Evolutionary conservation across 2,329 filamentous ascomycete genomes (phyloP).

Genomic region (Akanthomyces lecanii): DNA sequence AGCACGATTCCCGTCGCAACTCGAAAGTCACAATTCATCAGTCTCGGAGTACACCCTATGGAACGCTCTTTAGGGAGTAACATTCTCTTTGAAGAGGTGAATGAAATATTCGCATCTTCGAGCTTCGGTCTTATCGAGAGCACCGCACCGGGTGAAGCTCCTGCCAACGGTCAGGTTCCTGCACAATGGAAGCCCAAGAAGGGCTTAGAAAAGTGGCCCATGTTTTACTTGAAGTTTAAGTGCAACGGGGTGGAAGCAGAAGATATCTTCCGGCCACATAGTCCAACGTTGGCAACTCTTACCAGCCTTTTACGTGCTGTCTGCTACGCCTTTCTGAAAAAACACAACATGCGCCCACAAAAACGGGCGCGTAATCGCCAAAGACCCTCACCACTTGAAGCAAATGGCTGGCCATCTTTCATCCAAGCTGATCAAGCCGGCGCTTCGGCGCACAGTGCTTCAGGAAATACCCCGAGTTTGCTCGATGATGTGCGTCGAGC

Average conservation of each 20-base stretch:
- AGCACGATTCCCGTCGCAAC: conserved; percentile 66
- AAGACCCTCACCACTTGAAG: neutral
- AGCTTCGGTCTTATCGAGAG: conserved; percentile 65
- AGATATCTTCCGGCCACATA: conserved; percentile 14
- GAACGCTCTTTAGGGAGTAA: conserved; percentile 52
- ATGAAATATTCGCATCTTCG: conserved; percentile 70
- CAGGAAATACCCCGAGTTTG: conserved; percentile 19
- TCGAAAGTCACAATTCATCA: conserved; percentile 75
- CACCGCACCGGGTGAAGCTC: conserved; percentile 28
- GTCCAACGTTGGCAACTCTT: conserved; percentile 41
- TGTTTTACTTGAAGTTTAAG: conserved; percentile 75
- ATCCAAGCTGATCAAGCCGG: neutral
- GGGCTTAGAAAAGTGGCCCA: conserved; percentile 76
- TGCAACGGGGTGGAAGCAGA: conserved; percentile 34
- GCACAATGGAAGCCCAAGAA: conserved; percentile 47
- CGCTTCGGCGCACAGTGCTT: neutral
- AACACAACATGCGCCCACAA: conserved; percentile 63
- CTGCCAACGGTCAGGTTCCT: neutral
- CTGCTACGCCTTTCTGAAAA: conserved; percentile 69
- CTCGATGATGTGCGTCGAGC: conserved; percentile 39
- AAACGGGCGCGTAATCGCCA: conserved; percentile 22
- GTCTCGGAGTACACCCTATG: conserved; percentile 68
- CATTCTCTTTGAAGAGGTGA: conserved; percentile 72
- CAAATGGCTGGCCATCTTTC: neutral
- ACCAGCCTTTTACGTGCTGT: conserved; percentile 64